Evolutionary conservation across 2,329 filamentous ascomycete species (phyloP), one percentile per base, ranked within the genome.

Genomic region (Arthrobotrys conoides): DNA sequence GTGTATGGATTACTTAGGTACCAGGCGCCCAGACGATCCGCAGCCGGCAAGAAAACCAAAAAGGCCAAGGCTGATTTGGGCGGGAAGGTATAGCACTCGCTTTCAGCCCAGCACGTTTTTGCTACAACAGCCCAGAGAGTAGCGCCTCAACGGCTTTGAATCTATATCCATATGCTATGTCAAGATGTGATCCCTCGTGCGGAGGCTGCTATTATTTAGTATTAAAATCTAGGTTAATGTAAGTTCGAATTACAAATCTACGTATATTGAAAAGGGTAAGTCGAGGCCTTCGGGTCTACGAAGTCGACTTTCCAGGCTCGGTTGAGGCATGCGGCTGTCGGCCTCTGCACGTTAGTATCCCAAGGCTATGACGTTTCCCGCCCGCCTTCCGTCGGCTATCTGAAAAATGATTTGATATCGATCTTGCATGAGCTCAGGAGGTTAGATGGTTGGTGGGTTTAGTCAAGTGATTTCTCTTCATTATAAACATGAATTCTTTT

Each of bases 1-100:
- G 48, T 27, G 30, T 9, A 12, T 24, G 20, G 20, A n/a, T n/a
- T n/a, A n/a, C n/a, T n/a, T n/a, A 14, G 36, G n/a, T 12, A 9
- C 20, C 51, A 61, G 66, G 66, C 66, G 48, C 66, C 66, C 61
- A 69, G 38, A 38, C 51, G 44, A 41, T 68, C 38, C 53, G 53
- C 27, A 36, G 30, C 53, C 20, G 18, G 22, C 2, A 22, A 20
- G n/a, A 22, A n/a, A n/a, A 20, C 44, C n/a, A 36, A 59, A 59
- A 38, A 33, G 20, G 36, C 30, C 53, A 59, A 59, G 65, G 65
- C 65, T 69, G 65, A 57, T 36, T 33, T 38, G 36, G 36, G 8
- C 2, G 4, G 9, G 16, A 16, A 41, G 38, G n/a, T 22, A 18
- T 59, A 59, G 53, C 53, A 59, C 53, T 38, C 53, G 53, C 53